Evolutionary conservation across 371 early-diverging fungal genomes (phyloP), one percentile per base, ranked within the genome.

Genomic region (Rhizopus arrhizus): DNA sequence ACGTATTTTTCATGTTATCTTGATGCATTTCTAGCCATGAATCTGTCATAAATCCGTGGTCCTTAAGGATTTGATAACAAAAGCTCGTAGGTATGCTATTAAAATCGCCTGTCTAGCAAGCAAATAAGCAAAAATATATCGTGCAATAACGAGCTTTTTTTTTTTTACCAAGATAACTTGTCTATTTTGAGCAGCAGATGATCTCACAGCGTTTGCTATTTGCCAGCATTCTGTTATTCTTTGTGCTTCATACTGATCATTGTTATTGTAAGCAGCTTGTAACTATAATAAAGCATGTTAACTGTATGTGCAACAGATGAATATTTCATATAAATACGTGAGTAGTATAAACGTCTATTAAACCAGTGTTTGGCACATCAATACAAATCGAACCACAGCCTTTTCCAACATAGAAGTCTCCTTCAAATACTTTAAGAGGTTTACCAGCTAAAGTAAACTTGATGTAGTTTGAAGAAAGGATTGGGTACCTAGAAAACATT

Each of bases 321-420:
- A 33, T 31, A 0, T n/a, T 15, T 11, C 7, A 36, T 13, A 15
- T 15, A 49, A 74, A 69, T 82, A 81, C 88, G 72, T 87, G 88
- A 3, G 86, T 87, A 15, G 83, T 86, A 53, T 80, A 87, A 9
- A 87, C 72, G 49, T 86, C 83, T 33, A 86, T 68, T 10, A 82
- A 56, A n/a, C 86, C 88, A 42, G 74, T 64, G 7, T 69, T 63
- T 3, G 88, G 88, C 64, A 85, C 86, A 3, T 74, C 67, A 41
- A 87, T 65, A 33, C 79, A 71, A 2, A 73, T 77, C 31, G 77
- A 78, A 3, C 72, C 86, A 65, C 73, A 75, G 0, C 82, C 81
- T 73, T 87, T 87, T 13, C 86, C 86, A 13, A 82, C 85, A 64
- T 78, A 86, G 67, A 73, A 87, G 58, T 87, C 88, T 0, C 88